phyloP scores from a whole-genome alignment of 176 grass and related monocot genomes.

The Phyllostachys edulis region DNA sequence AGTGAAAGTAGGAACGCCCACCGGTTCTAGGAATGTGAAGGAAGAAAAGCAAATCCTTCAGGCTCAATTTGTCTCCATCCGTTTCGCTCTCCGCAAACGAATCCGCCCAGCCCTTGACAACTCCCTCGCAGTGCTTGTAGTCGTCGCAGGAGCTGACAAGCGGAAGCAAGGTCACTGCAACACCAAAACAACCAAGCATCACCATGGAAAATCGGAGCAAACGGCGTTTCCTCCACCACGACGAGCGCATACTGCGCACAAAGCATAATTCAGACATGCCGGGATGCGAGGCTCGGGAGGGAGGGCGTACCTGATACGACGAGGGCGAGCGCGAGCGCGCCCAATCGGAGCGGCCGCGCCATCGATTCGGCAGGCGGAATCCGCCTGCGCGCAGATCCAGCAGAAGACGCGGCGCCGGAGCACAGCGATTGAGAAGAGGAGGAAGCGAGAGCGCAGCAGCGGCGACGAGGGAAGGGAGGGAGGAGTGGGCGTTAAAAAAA shows the following conservation, averaged over 20 bases:
- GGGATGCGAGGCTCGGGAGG: neutral
- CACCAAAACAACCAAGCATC: neutral
- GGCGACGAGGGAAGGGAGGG: neutral
- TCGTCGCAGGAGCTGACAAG: constrained; percentile 25
- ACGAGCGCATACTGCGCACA: neutral
- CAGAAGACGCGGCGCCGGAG: neutral
- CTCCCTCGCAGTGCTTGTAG: constrained; percentile 57
- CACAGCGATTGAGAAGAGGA: neutral
- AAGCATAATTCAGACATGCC: neutral
- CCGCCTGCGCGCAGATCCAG: constrained; percentile 15
- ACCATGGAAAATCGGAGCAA: neutral
- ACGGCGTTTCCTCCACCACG: neutral
- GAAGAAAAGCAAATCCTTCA: constrained; percentile 94
- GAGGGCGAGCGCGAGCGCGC: constrained; percentile 10
- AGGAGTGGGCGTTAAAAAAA: neutral
- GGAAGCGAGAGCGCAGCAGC: neutral
- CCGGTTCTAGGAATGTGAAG: constrained; percentile 93
- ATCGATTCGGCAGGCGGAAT: constrained; percentile 7
- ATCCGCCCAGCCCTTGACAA: constrained; percentile 67
- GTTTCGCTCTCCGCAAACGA: constrained; percentile 31
- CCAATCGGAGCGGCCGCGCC: constrained; percentile 29
- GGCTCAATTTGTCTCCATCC: constrained; percentile 55
- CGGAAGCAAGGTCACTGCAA: constrained; percentile 32
- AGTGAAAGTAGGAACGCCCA: constrained; percentile 88
- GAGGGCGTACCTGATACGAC: constrained; percentile 24